These are phyloP conservation scores for Aspergillus texensis DNA, from an alignment of 2,329 filamentous ascomycete species.

Conservation along the genomic window DNA sequence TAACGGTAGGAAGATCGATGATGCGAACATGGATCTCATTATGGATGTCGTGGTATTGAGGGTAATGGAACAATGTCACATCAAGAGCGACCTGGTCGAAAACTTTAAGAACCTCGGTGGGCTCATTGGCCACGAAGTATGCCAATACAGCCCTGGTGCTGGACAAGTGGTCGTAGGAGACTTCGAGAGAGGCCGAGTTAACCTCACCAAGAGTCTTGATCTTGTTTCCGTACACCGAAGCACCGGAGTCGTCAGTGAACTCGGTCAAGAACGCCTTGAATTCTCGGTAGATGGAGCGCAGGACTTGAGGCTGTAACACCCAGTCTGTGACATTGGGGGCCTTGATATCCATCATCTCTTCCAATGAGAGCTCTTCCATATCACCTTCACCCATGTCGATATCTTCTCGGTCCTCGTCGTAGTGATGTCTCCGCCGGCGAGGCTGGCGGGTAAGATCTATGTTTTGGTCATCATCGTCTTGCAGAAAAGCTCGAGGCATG, in stretches of 20 bases:
- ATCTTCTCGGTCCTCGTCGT: slow-evolving; percentile 92
- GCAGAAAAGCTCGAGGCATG: slow-evolving; percentile 65
- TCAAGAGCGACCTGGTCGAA: slow-evolving; percentile 98
- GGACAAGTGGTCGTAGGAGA: slow-evolving; percentile 90
- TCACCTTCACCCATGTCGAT: slow-evolving; percentile 87
- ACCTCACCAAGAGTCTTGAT: slow-evolving; percentile 95
- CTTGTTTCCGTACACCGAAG: slow-evolving; percentile 91
- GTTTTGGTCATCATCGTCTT: slow-evolving; percentile 78
- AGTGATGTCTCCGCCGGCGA: slow-evolving; percentile 80
- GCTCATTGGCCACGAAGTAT: slow-evolving; percentile 94
- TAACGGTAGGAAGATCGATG: slow-evolving; percentile 89
- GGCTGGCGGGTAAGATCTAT: slow-evolving; percentile 85
- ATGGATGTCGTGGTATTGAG: slow-evolving; percentile 96
- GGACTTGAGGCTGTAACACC: slow-evolving; percentile 87
- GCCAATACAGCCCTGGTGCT: slow-evolving; percentile 90
- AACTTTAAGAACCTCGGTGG: slow-evolving; percentile 90
- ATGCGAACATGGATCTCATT: slow-evolving; percentile 97
- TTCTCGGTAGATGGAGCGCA: slow-evolving; percentile 90
- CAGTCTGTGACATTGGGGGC: slow-evolving; percentile 91
- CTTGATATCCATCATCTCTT: slow-evolving; percentile 90
- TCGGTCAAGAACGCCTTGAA: slow-evolving; percentile 98
- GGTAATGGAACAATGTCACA: slow-evolving; percentile 91
- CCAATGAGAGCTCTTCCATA: slow-evolving; percentile 91
- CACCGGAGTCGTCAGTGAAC: slow-evolving; percentile 85
- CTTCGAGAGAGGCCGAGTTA: slow-evolving; percentile 93